phyloP scores from a whole-genome alignment of 1,284 basidiomycete species.

The Bothia castanella region DNA sequence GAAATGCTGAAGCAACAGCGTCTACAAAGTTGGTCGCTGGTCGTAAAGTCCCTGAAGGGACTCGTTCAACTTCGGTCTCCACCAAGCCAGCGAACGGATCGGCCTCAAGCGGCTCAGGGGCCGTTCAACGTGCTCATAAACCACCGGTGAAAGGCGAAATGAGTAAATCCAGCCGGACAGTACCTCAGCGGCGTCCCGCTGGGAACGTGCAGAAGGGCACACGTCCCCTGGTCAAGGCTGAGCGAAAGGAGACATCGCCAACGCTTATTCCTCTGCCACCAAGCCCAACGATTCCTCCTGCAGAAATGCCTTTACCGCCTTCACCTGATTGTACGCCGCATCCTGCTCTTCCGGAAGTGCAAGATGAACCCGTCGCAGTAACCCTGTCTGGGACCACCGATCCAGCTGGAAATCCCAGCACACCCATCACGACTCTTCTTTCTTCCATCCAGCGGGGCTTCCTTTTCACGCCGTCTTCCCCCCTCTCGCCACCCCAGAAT shows the following conservation, averaged over 20 bases:
- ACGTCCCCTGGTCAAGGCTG: slow-evolving; percentile 15
- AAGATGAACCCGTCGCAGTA: slow-evolving; percentile 1
- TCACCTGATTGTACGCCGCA: slow-evolving; percentile 22
- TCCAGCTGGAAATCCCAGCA: slow-evolving; percentile 34
- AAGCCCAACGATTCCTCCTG: slow-evolving; percentile 24
- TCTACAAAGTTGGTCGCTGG: slow-evolving; percentile 1
- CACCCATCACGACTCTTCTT: slow-evolving; percentile 66
- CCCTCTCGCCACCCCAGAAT: slow-evolving; percentile 53
- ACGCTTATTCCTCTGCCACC: slow-evolving; percentile 31
- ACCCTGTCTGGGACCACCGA: neutral
- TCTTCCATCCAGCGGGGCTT: slow-evolving; percentile 68
- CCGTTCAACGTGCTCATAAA: slow-evolving; percentile 15
- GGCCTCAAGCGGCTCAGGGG: neutral
- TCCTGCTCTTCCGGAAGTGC: slow-evolving; percentile 1
- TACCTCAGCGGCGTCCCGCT: slow-evolving; percentile 10
- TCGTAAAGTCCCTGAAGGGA: slow-evolving; percentile 12
- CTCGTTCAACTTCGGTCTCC: slow-evolving; percentile 7
- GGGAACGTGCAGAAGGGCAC: slow-evolving; percentile 10
- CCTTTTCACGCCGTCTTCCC: slow-evolving; percentile 55
- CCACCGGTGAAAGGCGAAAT: slow-evolving; percentile 12
- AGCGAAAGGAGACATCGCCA: slow-evolving; percentile 20
- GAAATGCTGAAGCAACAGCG: neutral
- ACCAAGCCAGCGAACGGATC: slow-evolving; percentile 11
- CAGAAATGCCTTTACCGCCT: slow-evolving; percentile 26
- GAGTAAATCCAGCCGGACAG: slow-evolving; percentile 1